Evolutionary conservation across 2,329 filamentous ascomycete species (phyloP).

Genomic region (Uncinocarpus reesii): DNA sequence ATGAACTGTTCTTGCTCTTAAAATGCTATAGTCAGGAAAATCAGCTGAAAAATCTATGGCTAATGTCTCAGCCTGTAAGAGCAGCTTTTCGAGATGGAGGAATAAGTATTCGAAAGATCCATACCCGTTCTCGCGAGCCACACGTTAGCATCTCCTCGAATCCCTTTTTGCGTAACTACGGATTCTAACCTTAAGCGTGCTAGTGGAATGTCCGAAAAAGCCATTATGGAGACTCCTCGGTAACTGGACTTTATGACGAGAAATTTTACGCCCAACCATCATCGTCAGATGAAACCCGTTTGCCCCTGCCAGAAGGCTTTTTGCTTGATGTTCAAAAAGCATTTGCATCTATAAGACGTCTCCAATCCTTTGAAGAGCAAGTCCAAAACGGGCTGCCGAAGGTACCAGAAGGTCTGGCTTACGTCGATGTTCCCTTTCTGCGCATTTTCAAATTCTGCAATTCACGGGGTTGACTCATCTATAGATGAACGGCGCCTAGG

Average conservation of each 20-base stretch:
- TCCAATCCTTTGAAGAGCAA: slow-evolving; percentile 5
- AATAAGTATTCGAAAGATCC: neutral
- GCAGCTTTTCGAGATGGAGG: neutral
- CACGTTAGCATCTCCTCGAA: neutral
- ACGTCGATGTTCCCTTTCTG: neutral
- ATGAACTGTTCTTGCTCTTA: slow-evolving; percentile 9
- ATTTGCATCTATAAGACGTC: slow-evolving; percentile 8
- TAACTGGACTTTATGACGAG: slow-evolving; percentile 3
- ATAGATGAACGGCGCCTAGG: neutral
- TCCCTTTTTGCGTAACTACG: neutral
- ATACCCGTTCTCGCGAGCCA: neutral
- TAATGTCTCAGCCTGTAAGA: neutral
- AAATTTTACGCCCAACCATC: slow-evolving; percentile 9
- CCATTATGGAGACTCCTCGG: neutral
- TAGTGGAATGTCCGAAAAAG: slow-evolving; percentile 4
- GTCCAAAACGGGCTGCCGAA: slow-evolving; percentile 10
- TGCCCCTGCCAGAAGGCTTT: slow-evolving; percentile 14
- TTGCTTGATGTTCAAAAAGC: slow-evolving; percentile 10
- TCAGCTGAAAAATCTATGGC: slow-evolving; percentile 14
- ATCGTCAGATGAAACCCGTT: slow-evolving; percentile 11
- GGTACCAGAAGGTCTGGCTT: neutral
- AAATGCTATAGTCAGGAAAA: neutral
- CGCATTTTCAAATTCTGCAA: neutral
- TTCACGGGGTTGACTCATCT: neutral
- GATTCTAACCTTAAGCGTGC: neutral